These are phyloP conservation scores for Tympanopsis confertula DNA, from an alignment of 2,329 filamentous ascomycete genomes.

Conservation along the genomic window DNA sequence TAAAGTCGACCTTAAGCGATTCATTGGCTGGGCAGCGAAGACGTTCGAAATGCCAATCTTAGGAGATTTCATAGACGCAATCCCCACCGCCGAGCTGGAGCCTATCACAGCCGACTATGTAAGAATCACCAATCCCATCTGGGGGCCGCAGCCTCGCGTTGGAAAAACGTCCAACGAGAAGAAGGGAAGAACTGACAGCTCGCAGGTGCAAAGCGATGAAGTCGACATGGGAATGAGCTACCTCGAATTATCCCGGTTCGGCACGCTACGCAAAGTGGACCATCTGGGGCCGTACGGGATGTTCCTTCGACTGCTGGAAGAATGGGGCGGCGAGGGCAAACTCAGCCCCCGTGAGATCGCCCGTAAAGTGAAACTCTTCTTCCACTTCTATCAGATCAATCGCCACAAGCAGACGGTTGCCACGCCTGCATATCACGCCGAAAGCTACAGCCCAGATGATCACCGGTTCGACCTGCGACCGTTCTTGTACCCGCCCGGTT, in stretches of 20 bases:
- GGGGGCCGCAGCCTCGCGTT: too few species aligned
- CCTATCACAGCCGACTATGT: constrained; percentile 24
- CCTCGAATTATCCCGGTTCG: constrained; percentile 24
- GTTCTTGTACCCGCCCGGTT: constrained; percentile 24
- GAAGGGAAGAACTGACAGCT: too few species aligned
- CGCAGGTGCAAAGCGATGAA: constrained; percentile 27
- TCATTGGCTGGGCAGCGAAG: constrained; percentile 44
- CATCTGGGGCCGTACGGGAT: constrained; percentile 26
- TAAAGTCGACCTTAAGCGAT: constrained; percentile 55
- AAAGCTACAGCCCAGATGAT: constrained; percentile 26
- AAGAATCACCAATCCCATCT: too few species aligned
- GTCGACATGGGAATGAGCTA: constrained; percentile 30
- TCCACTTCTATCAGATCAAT: constrained; percentile 45
- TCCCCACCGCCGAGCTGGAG: constrained; percentile 39
- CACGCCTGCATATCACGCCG: constrained; percentile 41
- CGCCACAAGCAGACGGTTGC: constrained; percentile 52
- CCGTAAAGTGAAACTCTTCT: constrained; percentile 29
- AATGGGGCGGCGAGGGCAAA: constrained; percentile 20
- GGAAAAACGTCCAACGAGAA: too few species aligned
- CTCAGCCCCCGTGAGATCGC: constrained; percentile 22
- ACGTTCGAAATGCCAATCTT: constrained; percentile 52
- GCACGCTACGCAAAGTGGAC: constrained; percentile 24
- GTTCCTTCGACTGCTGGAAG: constrained; percentile 23
- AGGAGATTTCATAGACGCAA: constrained; percentile 47
- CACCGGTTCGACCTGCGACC: constrained; percentile 25